phyloP scores from a whole-genome alignment of 2,329 filamentous ascomycete species.

The Fusarium brachygibbosum region DNA sequence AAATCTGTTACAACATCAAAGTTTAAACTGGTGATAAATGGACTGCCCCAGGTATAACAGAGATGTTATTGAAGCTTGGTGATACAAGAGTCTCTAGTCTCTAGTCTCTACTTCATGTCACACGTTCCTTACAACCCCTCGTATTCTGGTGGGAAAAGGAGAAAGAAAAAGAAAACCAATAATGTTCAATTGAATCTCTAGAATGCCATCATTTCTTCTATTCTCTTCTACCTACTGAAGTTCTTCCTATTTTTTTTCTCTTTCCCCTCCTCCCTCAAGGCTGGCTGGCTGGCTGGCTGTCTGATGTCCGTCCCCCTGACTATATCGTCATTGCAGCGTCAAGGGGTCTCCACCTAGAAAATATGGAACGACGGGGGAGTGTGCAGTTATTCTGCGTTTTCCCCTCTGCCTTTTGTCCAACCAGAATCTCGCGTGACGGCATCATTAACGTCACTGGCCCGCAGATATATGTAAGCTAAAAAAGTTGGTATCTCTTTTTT shows the following conservation, averaged over 20 bases:
- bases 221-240: conserved; percentile 7
- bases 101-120: background rate
- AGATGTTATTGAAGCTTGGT: conserved; percentile 11
- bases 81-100: background rate
- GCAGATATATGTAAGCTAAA: conserved; percentile 11
- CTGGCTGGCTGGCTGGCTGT: too few relatives aligned
- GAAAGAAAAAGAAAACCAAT: background rate
- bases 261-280: conserved; percentile 6
- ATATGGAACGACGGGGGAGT: conserved; percentile 23
- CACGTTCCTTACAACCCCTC: background rate
- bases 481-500: conserved; percentile 2
- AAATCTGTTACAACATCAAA: background rate
- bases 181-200: conserved; percentile 12
- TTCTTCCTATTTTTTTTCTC: too few relatives aligned
- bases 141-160: background rate
- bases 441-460: conserved; percentile 47
- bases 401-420: conserved; percentile 31
- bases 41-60: conserved; percentile 1
- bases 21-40: background rate
- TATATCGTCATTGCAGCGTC: conserved; percentile 47
- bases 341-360: conserved; percentile 50
- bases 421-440: conserved; percentile 38
- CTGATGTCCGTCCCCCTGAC: conserved; percentile 28
- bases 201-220: conserved; percentile 25
- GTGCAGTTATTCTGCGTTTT: conserved; percentile 16